phyloP scores from a whole-genome alignment of 192 early-diverging fungal species.

The Coemansia sp. region DNA sequence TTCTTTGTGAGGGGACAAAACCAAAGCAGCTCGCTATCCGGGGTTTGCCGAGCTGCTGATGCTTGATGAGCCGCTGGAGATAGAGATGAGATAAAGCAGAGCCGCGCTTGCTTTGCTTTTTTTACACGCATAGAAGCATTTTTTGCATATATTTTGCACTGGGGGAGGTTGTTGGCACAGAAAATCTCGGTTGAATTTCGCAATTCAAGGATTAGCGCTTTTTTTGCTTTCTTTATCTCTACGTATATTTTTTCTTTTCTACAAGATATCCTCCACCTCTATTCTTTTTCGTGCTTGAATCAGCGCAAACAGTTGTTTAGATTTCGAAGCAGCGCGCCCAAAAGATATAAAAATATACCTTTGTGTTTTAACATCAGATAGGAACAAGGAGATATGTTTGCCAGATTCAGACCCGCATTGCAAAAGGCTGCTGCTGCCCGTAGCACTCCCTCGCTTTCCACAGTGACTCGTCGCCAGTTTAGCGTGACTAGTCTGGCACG shows the following conservation, averaged over 20 bases:
- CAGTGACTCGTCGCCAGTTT: slow-evolving; percentile 13
- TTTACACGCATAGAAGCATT: neutral
- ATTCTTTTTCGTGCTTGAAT: neutral
- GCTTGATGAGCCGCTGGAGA: too few species aligned
- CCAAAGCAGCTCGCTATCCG: too few species aligned
- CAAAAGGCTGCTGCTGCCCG: neutral
- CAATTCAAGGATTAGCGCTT: neutral
- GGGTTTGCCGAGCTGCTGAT: too few species aligned
- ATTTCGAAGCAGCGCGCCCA: too few species aligned
- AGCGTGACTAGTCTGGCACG: slow-evolving; percentile 14
- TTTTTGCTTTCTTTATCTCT: slow-evolving; percentile 4
- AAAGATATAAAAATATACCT: too few species aligned
- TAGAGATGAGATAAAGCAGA: too few species aligned
- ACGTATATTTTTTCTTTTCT: neutral
- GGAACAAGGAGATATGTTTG: slow-evolving; percentile 20
- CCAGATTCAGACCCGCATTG: slow-evolving; percentile 27
- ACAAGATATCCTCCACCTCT: neutral
- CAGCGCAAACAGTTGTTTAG: neutral
- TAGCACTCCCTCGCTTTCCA: neutral
- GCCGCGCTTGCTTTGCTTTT: neutral
- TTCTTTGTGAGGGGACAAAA: too few species aligned
- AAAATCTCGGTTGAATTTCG: too few species aligned
- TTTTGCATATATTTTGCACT: neutral
- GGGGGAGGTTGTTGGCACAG: too few species aligned
- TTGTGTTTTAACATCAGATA: too few species aligned